A percentile compares a stretch with the other conserved stretches of the same genome.
These are phyloP conservation scores for Barnettozyma pratensis DNA, from an alignment of 805 yeast species.

Conservation along the genomic window DNA sequence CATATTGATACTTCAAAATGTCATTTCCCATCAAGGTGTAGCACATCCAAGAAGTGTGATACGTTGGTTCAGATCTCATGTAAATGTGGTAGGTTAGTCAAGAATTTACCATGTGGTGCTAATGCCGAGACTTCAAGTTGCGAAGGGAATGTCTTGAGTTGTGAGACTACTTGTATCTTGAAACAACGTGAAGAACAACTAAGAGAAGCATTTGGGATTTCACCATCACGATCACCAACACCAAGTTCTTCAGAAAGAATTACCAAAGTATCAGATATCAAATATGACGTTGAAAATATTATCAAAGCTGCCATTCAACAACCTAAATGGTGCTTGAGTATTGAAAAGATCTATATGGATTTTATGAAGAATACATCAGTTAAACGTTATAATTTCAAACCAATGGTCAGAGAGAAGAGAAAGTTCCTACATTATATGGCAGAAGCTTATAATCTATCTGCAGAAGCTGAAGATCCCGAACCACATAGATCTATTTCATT, in stretches of 20 bases:
- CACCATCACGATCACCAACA: neutral
- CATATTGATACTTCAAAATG: slow-evolving; percentile 64
- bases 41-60: slow-evolving; percentile 46
- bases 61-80: slow-evolving; percentile 50
- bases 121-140: slow-evolving; percentile 29
- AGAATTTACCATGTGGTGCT: slow-evolving; percentile 53
- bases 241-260: neutral
- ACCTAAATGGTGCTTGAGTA: slow-evolving; percentile 59
- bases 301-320: slow-evolving; percentile 33
- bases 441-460: slow-evolving; percentile 48
- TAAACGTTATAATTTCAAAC: slow-evolving; percentile 53
- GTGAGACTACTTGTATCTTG: slow-evolving; percentile 68
- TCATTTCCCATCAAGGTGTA: slow-evolving; percentile 53
- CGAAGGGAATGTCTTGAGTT: slow-evolving; percentile 39
- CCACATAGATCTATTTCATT: slow-evolving; percentile 72
- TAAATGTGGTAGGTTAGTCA: slow-evolving; percentile 54
- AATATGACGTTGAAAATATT: slow-evolving; percentile 21
- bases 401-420: slow-evolving; percentile 69
- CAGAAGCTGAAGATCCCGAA: slow-evolving; percentile 78
- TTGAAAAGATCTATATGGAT: slow-evolving; percentile 48
- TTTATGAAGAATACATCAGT: slow-evolving; percentile 41
- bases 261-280: slow-evolving; percentile 6
- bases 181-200: slow-evolving; percentile 56
- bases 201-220: slow-evolving; percentile 53
- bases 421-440: slow-evolving; percentile 67